Percentiles rank a stretch among this genome's conserved stretches.
Conservation (phyloP, 768 basidiomycete species). For the Asterophora lycoperdoides region DNA sequence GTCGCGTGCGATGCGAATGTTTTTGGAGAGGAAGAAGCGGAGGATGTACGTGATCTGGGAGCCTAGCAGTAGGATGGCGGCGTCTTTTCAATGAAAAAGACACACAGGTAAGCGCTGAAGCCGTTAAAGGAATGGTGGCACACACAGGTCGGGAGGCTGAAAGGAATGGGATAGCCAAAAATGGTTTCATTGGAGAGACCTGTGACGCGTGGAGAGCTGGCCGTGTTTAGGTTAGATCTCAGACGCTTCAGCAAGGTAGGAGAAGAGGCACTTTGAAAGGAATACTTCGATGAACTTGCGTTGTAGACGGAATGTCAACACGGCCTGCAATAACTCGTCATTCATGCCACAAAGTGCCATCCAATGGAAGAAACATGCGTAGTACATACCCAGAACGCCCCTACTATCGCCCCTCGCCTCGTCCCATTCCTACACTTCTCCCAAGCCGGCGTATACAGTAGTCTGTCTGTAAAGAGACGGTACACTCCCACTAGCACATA, state of each 20-base stretch:
- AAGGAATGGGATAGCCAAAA: constrained; percentile 62
- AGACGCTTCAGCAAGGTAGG: not conserved
- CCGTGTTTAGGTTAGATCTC: not conserved
- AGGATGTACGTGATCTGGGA: constrained; percentile 73
- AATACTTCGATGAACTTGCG: constrained; percentile 60
- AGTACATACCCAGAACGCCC: constrained; percentile 67
- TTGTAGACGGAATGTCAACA: constrained; percentile 70
- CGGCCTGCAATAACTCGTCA: constrained; percentile 37
- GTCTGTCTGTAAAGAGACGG: constrained; percentile 69
- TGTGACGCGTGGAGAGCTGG: constrained; percentile 58
- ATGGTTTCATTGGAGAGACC: constrained; percentile 60
- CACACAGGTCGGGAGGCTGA: constrained; percentile 69
- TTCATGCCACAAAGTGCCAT: not conserved
- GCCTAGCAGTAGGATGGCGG: constrained; percentile 67
- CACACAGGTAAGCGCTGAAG: not conserved
- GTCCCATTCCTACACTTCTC: constrained; percentile 80
- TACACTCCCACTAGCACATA: constrained; percentile 86
- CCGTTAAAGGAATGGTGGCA: not conserved
- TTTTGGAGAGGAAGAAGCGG: constrained; percentile 77
- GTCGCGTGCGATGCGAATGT: constrained; percentile 74
- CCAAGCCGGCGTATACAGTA: constrained; percentile 73
- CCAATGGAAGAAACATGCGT: constrained; percentile 17
- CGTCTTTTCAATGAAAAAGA: constrained; percentile 43
- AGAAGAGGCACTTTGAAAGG: constrained; percentile 50
- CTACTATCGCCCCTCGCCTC: constrained; percentile 63